Conservation (phyloP, 495 filamentous ascomycete species). For the Cryomyces antarcticus region DNA sequence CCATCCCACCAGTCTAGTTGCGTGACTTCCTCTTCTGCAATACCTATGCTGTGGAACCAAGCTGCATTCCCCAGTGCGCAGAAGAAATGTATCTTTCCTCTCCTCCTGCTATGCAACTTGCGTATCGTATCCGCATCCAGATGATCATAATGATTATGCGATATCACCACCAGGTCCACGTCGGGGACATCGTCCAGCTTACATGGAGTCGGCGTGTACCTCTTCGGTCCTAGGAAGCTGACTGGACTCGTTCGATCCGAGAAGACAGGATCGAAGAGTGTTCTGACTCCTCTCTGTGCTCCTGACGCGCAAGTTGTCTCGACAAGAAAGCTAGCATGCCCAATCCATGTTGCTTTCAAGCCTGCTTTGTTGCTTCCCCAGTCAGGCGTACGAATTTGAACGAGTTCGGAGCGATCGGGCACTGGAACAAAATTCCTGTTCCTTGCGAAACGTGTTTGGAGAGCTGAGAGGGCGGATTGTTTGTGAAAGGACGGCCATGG, state of each 20-base stretch:
- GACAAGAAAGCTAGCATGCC: conserved; percentile 29
- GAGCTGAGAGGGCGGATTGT: conserved; percentile 8
- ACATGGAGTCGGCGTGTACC: conserved; percentile 30
- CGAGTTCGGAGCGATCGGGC: conserved; percentile 14
- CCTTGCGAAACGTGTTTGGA: conserved; percentile 10
- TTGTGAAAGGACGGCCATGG: conserved; percentile 31
- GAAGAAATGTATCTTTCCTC: conserved; percentile 22
- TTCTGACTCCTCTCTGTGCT: conserved; percentile 16
- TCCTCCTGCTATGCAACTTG: conserved; percentile 16
- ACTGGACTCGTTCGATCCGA: conserved; percentile 27
- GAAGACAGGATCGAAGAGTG: conserved; percentile 35
- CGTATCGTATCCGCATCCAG: conserved; percentile 24
- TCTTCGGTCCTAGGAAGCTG: conserved; percentile 25
- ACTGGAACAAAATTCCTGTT: conserved; percentile 19
- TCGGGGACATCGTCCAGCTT: conserved; percentile 24
- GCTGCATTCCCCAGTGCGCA: conserved; percentile 21
- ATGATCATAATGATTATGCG: conserved; percentile 35
- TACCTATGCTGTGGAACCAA: conserved; percentile 21
- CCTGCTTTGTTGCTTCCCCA: conserved; percentile 13
- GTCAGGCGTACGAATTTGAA: conserved; percentile 15
- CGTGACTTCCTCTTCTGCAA: conserved; percentile 20
- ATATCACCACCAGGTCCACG: conserved; percentile 28
- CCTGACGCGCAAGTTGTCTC: conserved; percentile 16
- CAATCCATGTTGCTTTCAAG: conserved; percentile 29
- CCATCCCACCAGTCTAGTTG: conserved; percentile 35